Conservation (phyloP, 192 early-diverging fungal species). For the Rhizophagus prolifer region DNA sequence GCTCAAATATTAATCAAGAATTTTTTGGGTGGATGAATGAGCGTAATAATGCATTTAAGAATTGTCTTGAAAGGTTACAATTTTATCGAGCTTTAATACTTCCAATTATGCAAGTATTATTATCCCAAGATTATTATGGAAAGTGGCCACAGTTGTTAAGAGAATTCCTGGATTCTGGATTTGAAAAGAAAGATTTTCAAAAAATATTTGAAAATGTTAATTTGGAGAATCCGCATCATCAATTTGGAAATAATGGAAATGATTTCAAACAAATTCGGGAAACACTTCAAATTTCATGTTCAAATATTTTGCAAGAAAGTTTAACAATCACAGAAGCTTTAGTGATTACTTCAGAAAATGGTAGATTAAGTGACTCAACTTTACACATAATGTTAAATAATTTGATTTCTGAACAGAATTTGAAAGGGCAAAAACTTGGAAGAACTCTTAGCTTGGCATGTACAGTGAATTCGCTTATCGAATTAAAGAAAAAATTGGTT, state of each 20-base stretch:
- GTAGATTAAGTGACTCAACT: background rate
- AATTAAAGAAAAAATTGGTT: background rate
- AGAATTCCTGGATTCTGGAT: conserved; percentile 1
- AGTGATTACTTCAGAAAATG: background rate
- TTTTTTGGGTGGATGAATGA: conserved; percentile 22
- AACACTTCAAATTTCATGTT: background rate
- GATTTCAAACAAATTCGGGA: background rate
- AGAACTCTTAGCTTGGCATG: background rate
- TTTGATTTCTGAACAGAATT: background rate
- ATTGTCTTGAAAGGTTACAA: conserved; percentile 17
- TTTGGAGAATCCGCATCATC: background rate
- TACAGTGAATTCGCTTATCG: background rate
- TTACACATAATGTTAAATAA: background rate
- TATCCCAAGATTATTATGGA: conserved; percentile 17
- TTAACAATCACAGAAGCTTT: background rate
- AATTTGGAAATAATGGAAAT: background rate
- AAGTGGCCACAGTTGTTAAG: conserved; percentile 16
- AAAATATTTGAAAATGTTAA: background rate
- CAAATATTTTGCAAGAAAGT: background rate
- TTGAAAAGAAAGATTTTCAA: conserved; percentile 12
- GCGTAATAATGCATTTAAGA: conserved; percentile 3
- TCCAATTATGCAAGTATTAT: background rate
- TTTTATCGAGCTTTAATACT: conserved; percentile 12
- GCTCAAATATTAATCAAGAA: conserved; percentile 12
- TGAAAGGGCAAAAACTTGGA: background rate